Conservation (phyloP, 345 rosid species). For the Heritiera littoralis region DNA sequence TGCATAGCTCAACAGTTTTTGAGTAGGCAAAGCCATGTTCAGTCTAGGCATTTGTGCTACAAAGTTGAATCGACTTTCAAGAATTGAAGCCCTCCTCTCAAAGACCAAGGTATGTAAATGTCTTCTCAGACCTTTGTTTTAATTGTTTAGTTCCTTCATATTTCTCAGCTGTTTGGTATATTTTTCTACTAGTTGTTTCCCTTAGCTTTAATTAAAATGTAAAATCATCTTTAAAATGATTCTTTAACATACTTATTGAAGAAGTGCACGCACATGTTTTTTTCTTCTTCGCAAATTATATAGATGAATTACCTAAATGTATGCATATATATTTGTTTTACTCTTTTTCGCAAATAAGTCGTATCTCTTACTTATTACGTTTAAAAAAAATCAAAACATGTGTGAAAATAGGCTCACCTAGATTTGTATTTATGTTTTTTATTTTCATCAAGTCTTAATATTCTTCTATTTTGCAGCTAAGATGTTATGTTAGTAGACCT, state of each 20-base stretch:
- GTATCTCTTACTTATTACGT: no score
- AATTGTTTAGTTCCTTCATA: not conserved
- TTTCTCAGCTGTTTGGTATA: not conserved
- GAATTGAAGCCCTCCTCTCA: not conserved
- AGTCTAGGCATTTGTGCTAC: not conserved
- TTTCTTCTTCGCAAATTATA: no score
- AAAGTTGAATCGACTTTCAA: slow-evolving; percentile 13
- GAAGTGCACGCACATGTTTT: no score
- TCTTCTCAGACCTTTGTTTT: not conserved
- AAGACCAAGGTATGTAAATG: not conserved
- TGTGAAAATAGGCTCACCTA: no score
- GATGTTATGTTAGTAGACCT: not conserved
- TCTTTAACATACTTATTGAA: no score
- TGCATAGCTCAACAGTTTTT: not conserved
- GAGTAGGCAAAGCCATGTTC: not conserved
- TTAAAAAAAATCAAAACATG: no score
- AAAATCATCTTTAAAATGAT: no score
- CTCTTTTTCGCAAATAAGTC: no score
- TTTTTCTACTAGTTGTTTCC: no score
- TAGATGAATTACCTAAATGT: no score
- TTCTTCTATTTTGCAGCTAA: not conserved
- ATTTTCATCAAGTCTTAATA: not conserved
- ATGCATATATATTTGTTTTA: no score
- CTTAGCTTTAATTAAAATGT: no score
- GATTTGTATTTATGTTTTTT: not conserved